A percentile compares a stretch with the other conserved stretches of the same genome.
phyloP scores from a whole-genome alignment of 2,329 filamentous ascomycete species.

The Phaeosphaeria sp. region DNA sequence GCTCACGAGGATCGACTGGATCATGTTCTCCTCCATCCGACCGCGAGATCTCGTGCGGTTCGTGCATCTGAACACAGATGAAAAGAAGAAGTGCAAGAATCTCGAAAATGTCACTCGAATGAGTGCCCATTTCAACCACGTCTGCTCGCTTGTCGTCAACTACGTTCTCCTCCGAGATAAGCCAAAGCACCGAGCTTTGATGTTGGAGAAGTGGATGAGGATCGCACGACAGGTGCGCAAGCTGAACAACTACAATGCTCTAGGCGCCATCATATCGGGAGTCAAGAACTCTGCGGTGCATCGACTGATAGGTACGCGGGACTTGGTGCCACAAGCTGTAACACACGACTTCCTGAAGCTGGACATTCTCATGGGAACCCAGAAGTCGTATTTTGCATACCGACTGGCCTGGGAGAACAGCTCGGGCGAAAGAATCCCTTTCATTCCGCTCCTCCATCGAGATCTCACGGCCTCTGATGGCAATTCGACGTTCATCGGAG shows the following conservation, averaged over 20 bases:
- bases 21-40: slow-evolving; percentile 95
- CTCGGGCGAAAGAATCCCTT: slow-evolving; percentile 86
- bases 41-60: slow-evolving; percentile 92
- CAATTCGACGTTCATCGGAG: slow-evolving; percentile 84
- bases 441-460: slow-evolving; percentile 85
- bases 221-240: slow-evolving; percentile 84
- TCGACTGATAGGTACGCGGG: slow-evolving; percentile 79
- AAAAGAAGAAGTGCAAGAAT: slow-evolving; percentile 77
- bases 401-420: slow-evolving; percentile 98
- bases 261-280: slow-evolving; percentile 92
- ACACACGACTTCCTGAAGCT: slow-evolving; percentile 88
- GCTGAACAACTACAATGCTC: slow-evolving; percentile 94
- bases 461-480: slow-evolving; percentile 94
- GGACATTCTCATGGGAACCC: slow-evolving; percentile 89
- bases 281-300: slow-evolving; percentile 89
- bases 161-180: slow-evolving; percentile 83
- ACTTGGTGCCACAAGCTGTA: slow-evolving; percentile 72
- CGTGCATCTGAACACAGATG: slow-evolving; percentile 75
- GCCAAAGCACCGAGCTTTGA: slow-evolving; percentile 88
- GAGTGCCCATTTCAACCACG: slow-evolving; percentile 78
- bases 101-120: slow-evolving; percentile 90
- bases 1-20: slow-evolving; percentile 95
- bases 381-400: slow-evolving; percentile 93
- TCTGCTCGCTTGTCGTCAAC: slow-evolving; percentile 63
- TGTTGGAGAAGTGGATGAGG: slow-evolving; percentile 94